Conservation (phyloP, 192 early-diverging fungal genomes). For the Coemansia sp. region DNA sequence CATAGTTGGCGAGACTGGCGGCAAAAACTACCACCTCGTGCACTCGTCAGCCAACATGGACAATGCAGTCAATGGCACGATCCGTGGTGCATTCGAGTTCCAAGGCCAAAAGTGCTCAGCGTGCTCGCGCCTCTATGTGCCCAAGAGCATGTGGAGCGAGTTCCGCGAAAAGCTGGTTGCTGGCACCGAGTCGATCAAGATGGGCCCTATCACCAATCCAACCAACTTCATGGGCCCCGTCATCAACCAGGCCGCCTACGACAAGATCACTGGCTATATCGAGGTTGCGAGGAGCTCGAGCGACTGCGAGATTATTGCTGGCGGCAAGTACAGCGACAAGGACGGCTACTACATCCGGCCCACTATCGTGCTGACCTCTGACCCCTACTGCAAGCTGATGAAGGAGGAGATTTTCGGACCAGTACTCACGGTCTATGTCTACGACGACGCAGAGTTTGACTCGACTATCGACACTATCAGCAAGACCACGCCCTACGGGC, state of each 20-base stretch:
- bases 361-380: conserved; percentile 84
- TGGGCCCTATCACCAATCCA: conserved; percentile 84
- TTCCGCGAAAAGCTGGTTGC: conserved; percentile 68
- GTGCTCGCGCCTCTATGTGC: conserved; percentile 87
- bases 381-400: conserved; percentile 83
- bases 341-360: conserved; percentile 91
- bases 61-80: conserved; percentile 84
- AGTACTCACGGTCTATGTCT: conserved; percentile 90
- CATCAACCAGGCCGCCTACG: conserved; percentile 90
- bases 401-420: conserved; percentile 98
- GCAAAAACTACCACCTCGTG: conserved; percentile 98
- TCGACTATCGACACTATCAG: conserved; percentile 73
- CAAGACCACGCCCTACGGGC: conserved; percentile 80
- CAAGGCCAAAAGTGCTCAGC: conserved; percentile 99
- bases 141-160: conserved; percentile 76
- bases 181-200: conserved; percentile 76
- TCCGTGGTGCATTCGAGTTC: conserved; percentile 95
- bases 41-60: conserved; percentile 75
- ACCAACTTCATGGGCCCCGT: conserved; percentile 86
- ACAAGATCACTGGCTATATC: conserved; percentile 92
- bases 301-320: conserved; percentile 83
- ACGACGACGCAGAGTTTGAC: conserved; percentile 79
- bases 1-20: conserved; percentile 98
- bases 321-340: conserved; percentile 84
- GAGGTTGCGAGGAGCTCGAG: conserved; percentile 72